Evolutionary conservation across 495 filamentous ascomycete species (phyloP).

Genomic region (Neurospora sp.): DNA sequence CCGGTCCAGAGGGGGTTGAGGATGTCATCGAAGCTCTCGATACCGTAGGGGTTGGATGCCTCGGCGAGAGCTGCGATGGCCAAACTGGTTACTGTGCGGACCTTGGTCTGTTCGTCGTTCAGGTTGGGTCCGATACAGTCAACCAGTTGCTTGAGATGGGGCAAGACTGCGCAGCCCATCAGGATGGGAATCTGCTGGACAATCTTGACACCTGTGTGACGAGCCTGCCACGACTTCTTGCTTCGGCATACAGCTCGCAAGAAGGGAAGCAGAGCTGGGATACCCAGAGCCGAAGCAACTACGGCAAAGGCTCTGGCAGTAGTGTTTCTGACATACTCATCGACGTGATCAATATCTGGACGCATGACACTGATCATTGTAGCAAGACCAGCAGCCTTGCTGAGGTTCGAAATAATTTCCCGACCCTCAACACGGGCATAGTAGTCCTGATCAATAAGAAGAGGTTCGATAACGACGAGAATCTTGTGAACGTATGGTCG

Average conservation of each 20-base stretch:
- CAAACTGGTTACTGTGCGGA: constrained; percentile 88
- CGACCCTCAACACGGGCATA: constrained; percentile 97
- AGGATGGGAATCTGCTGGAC: constrained; percentile 99
- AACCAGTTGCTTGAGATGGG: constrained; percentile 90
- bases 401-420: constrained; percentile 96
- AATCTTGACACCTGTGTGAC: constrained; percentile 99
- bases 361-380: constrained; percentile 99
- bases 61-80: constrained; percentile 94
- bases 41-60: constrained; percentile 96
- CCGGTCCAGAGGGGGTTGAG: constrained; percentile 96
- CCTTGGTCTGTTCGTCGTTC: constrained; percentile 96
- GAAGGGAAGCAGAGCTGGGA: constrained; percentile 91
- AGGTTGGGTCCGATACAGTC: constrained; percentile 94
- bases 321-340: constrained; percentile 99
- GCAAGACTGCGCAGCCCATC: constrained; percentile 96
- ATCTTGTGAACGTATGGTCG: constrained; percentile 98
- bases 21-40: constrained; percentile 97
- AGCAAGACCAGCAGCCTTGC: constrained; percentile 92
- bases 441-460: constrained; percentile 98
- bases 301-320: constrained; percentile 96
- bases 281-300: constrained; percentile 91
- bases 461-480: constrained; percentile 94
- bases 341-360: constrained; percentile 95
- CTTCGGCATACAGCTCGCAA: constrained; percentile 89
- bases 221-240: constrained; percentile 98